phyloP scores from a whole-genome alignment of 176 grass and related monocot species.

The Zizania latifolia region DNA sequence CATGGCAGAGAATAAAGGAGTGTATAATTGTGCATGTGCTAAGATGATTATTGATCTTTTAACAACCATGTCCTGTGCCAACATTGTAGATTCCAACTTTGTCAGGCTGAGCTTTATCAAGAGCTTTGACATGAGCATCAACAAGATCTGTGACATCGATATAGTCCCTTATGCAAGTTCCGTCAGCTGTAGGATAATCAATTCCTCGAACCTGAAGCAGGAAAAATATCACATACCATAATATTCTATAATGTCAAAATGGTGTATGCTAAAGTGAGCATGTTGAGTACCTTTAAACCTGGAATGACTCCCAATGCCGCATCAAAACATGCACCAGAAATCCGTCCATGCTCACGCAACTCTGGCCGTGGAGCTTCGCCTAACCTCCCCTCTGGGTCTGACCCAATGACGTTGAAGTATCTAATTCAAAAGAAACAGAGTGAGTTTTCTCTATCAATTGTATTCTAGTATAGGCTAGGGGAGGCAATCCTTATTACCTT shows the following conservation, averaged over 20 bases:
- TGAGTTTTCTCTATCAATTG: not conserved
- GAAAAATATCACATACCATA: not conserved
- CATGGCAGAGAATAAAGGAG: not conserved
- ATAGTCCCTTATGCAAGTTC: conserved; percentile 89
- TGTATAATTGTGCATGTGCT: not conserved
- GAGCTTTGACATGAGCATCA: conserved; percentile 97
- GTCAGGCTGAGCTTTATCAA: conserved; percentile 59
- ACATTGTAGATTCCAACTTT: conserved; percentile 99
- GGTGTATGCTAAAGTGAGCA: not conserved
- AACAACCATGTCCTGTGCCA: conserved; percentile 78
- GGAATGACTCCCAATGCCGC: conserved; percentile 67
- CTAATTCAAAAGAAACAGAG: conserved; percentile 29
- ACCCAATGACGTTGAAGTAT: conserved; percentile 97
- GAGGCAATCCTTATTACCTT: conserved; percentile 65
- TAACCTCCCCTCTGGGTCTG: conserved; percentile 75
- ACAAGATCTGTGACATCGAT: conserved; percentile 99
- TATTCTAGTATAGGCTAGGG: not conserved
- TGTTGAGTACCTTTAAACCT: conserved; percentile 61
- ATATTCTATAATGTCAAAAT: conserved; percentile 6
- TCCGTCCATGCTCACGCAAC: conserved; percentile 79
- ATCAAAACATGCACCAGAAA: conserved; percentile 89
- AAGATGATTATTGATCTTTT: not conserved
- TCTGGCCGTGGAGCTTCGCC: conserved; percentile 96
- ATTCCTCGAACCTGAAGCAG: conserved; percentile 63
- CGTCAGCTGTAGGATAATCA: conserved; percentile 66